These are phyloP conservation scores for Hirschioporus abietinus DNA, from an alignment of 768 basidiomycete species.

Conservation along the genomic window DNA sequence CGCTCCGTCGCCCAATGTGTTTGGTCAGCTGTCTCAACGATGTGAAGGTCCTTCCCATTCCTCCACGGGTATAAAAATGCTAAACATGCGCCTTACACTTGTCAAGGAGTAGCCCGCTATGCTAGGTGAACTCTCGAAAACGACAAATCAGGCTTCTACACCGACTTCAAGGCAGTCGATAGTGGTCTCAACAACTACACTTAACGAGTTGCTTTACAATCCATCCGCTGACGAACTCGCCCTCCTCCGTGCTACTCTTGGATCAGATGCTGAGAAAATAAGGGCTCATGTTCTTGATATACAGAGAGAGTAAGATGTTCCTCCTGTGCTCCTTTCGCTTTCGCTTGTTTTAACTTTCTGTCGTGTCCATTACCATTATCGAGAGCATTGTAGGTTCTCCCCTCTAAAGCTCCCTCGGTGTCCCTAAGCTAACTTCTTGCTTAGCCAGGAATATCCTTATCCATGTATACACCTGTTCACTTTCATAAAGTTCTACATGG, in stretches of 20 bases:
- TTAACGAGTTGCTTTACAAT: not conserved
- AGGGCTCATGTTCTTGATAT: conserved; percentile 19
- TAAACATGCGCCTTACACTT: too few relatives aligned
- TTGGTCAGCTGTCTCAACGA: too few relatives aligned
- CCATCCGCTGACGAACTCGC: not conserved
- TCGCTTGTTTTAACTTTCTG: not conserved
- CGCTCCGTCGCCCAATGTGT: too few relatives aligned
- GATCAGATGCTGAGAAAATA: conserved; percentile 19
- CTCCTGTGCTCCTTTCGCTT: not conserved
- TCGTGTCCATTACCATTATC: not conserved
- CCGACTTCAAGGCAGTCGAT: not conserved
- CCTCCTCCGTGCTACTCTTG: conserved; percentile 21
- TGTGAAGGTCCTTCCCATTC: too few relatives aligned
- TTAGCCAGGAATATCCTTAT: conserved; percentile 23
- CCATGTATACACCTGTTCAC: conserved; percentile 29
- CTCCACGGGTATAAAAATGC: too few relatives aligned
- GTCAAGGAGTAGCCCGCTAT: not conserved
- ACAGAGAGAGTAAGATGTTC: conserved; percentile 13
- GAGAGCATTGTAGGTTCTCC: conserved; percentile 24
- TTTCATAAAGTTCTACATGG: conserved; percentile 27
- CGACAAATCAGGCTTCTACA: not conserved
- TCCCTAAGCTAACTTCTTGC: not conserved
- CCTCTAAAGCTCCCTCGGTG: not conserved
- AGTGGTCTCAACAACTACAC: not conserved
- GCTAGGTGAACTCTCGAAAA: not conserved